Conservation (phyloP, 202 grass and related monocot species). For the Eragrostis tef region DNA sequence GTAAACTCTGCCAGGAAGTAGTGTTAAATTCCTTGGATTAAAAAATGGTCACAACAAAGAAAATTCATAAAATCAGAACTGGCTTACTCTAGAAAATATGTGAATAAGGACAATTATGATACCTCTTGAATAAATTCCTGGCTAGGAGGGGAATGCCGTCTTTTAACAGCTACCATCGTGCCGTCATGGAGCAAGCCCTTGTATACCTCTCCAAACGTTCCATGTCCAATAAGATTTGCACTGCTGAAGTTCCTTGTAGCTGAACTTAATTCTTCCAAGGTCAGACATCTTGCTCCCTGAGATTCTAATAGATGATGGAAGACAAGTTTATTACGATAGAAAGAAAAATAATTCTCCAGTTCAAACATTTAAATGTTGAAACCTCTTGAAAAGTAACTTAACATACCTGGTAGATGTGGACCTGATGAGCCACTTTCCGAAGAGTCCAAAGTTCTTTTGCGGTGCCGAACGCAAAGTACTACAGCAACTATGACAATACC, state of each 20-base stretch:
- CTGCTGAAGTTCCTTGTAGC: conserved; percentile 78
- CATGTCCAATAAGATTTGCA: conserved; percentile 74
- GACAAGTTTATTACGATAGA: conserved; percentile 7
- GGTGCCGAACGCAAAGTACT: conserved; percentile 52
- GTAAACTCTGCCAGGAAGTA: too few relatives aligned
- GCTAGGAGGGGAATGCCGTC: conserved; percentile 63
- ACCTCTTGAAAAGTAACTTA: conserved; percentile 19
- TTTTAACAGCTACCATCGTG: conserved; percentile 84
- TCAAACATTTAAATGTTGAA: conserved; percentile 18
- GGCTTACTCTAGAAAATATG: conserved; percentile 36
- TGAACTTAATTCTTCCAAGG: conserved; percentile 69
- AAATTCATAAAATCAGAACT: not conserved
- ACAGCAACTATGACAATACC: conserved; percentile 49
- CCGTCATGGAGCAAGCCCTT: conserved; percentile 94
- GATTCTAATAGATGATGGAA: conserved; percentile 48
- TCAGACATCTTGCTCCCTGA: conserved; percentile 62
- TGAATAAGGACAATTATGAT: conserved; percentile 27
- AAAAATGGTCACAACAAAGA: not conserved
- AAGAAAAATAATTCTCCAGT: not conserved
- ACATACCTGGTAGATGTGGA: conserved; percentile 67
- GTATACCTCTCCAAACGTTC: conserved; percentile 88
- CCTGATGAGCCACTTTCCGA: conserved; percentile 80
- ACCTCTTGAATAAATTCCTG: conserved; percentile 92
- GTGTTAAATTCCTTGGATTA: not conserved
- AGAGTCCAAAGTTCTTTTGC: conserved; percentile 61